Conservation (phyloP, 2,329 filamentous ascomycete species). For the Verticillium albo-atrum region DNA sequence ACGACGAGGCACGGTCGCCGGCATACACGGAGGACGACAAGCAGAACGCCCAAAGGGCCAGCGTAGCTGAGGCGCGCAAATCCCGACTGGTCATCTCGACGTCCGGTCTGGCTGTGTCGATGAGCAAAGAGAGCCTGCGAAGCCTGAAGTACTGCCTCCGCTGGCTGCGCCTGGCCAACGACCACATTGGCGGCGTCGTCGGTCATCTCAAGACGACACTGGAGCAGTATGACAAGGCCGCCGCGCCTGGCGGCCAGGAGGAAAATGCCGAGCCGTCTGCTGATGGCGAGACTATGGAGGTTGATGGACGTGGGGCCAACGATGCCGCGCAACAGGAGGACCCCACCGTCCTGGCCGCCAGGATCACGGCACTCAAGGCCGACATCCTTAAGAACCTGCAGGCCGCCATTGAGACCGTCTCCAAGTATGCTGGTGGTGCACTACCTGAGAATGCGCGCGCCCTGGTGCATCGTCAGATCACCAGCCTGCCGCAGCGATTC, state of each 20-base stretch:
- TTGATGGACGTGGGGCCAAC: conserved; percentile 10
- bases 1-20: conserved; percentile 73
- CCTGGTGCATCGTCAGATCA: conserved; percentile 78
- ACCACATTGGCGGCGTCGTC: conserved; percentile 73
- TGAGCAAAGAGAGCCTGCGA: conserved; percentile 82
- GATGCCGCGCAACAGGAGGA: conserved; percentile 28
- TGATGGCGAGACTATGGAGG: conserved; percentile 18
- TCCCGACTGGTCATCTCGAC: conserved; percentile 85
- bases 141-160: conserved; percentile 81
- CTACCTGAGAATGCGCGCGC: conserved; percentile 83
- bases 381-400: conserved; percentile 78
- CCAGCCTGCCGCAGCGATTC: conserved; percentile 80
- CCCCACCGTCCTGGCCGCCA: conserved; percentile 47
- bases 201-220: conserved; percentile 68
- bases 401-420: conserved; percentile 78
- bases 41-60: conserved; percentile 18
- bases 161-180: conserved; percentile 77
- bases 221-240: conserved; percentile 70
- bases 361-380: conserved; percentile 62
- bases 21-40: conserved; percentile 61
- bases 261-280: conserved; percentile 5
- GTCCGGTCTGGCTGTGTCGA: conserved; percentile 83
- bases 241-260: not conserved
- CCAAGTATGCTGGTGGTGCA: conserved; percentile 85
- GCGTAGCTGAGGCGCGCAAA: conserved; percentile 55